Evolutionary conservation across 1,284 basidiomycete species (phyloP).

Genomic region (Irpex sp.): DNA sequence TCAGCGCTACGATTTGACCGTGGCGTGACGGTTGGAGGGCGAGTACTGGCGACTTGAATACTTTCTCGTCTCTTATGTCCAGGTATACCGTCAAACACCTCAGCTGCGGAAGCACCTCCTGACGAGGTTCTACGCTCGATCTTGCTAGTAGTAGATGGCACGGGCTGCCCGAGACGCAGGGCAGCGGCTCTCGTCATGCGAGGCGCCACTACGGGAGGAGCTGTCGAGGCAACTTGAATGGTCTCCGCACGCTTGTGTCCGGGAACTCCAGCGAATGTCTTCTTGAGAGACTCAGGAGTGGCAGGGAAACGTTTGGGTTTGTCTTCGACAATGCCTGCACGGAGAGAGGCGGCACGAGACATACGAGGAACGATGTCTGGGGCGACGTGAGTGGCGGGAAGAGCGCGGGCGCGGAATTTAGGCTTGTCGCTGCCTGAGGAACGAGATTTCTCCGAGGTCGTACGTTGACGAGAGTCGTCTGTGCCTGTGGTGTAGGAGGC

Average conservation of each 20-base stretch:
- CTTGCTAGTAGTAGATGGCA: slow-evolving; percentile 14
- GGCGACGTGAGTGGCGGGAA: slow-evolving; percentile 66
- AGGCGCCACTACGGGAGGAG: slow-evolving; percentile 76
- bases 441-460: slow-evolving; percentile 30
- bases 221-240: slow-evolving; percentile 79
- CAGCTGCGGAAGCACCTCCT: slow-evolving; percentile 9
- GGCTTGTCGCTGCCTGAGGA: slow-evolving; percentile 46
- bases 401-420: slow-evolving; percentile 75
- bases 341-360: slow-evolving; percentile 81
- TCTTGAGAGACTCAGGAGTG: slow-evolving; percentile 64
- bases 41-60: slow-evolving; percentile 73
- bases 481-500: slow-evolving; percentile 3
- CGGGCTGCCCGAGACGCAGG: slow-evolving; percentile 61
- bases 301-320: slow-evolving; percentile 53
- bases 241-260: slow-evolving; percentile 78
- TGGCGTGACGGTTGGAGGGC: slow-evolving; percentile 70
- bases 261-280: slow-evolving; percentile 80
- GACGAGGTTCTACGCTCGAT: slow-evolving; percentile 14
- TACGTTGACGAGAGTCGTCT: slow-evolving; percentile 38
- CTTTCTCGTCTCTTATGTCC: slow-evolving; percentile 85
- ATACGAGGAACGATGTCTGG: slow-evolving; percentile 84
- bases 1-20: slow-evolving; percentile 80
- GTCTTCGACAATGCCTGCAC: slow-evolving; percentile 59
- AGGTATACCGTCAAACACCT: slow-evolving; percentile 80
- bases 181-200: slow-evolving; percentile 80